These are phyloP conservation scores for Barbatosphaeria neglecta DNA, from an alignment of 495 filamentous ascomycete genomes.

Conservation along the genomic window DNA sequence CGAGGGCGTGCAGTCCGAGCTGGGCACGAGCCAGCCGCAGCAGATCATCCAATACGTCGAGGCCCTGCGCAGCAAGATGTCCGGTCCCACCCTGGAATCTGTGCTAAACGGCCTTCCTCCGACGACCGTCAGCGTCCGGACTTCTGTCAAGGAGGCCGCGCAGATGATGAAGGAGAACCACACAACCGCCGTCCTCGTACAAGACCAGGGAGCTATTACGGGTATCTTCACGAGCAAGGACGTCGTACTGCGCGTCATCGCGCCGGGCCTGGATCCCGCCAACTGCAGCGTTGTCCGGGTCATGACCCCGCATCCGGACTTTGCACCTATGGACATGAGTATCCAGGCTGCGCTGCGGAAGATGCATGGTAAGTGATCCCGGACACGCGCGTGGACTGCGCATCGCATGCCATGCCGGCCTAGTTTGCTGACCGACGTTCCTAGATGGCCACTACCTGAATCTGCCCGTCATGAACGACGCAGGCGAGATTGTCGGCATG, in stretches of 20 bases:
- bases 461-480: slow-evolving; percentile 94
- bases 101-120: slow-evolving; percentile 87
- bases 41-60: slow-evolving; percentile 99
- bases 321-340: slow-evolving; percentile 97
- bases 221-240: slow-evolving; percentile 99
- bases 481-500: slow-evolving; percentile 97
- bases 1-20: slow-evolving; percentile 96
- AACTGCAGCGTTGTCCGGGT: slow-evolving; percentile 96
- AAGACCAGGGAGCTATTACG: slow-evolving; percentile 93
- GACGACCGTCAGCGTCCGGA: slow-evolving; percentile 87
- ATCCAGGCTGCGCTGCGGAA: slow-evolving; percentile 96
- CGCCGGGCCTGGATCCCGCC: slow-evolving; percentile 83
- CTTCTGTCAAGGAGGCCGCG: slow-evolving; percentile 90
- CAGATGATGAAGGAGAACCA: slow-evolving; percentile 95
- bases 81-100: slow-evolving; percentile 88
- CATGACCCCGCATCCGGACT: slow-evolving; percentile 98
- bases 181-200: slow-evolving; percentile 90
- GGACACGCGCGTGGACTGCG: background rate
- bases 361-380: slow-evolving; percentile 91
- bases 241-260: slow-evolving; percentile 95
- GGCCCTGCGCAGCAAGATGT: slow-evolving; percentile 91
- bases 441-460: slow-evolving; percentile 96
- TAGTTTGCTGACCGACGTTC: slow-evolving; percentile 1
- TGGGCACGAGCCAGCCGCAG: slow-evolving; percentile 91
- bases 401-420: background rate